phyloP scores from a whole-genome alignment of 495 filamentous ascomycete species.

The Aspergillus baeticus region DNA sequence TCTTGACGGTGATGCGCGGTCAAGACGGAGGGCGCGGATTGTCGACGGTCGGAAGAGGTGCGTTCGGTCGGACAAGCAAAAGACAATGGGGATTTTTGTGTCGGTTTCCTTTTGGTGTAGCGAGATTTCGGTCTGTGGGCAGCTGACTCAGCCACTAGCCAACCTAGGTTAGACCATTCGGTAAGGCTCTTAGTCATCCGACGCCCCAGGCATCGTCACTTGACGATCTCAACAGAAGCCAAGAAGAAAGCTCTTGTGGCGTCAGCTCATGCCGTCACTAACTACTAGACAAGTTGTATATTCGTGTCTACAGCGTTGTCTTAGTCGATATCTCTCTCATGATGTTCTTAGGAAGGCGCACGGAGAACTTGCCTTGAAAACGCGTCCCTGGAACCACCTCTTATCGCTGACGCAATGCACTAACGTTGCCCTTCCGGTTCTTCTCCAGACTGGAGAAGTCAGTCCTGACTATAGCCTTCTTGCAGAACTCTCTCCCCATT shows the following conservation, averaged over 20 bases:
- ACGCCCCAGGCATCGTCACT: background rate
- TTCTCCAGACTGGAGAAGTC: conserved; percentile 1
- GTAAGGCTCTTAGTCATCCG: conserved; percentile 33
- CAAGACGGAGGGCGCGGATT: conserved; percentile 53
- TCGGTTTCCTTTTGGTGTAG: conserved; percentile 33
- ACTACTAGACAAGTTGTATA: no score
- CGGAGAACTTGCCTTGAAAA: no score
- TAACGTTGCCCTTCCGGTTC: background rate
- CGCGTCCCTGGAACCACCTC: no score
- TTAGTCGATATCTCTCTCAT: no score
- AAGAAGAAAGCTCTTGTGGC: no score
- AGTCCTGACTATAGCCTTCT: background rate
- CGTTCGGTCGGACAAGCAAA: conserved; percentile 25
- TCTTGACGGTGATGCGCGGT: conserved; percentile 56
- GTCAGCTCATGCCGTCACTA: no score
- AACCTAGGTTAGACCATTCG: conserved; percentile 9
- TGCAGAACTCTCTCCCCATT: conserved; percentile 4
- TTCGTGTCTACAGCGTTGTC: no score
- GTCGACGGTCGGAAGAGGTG: conserved; percentile 46
- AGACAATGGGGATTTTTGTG: conserved; percentile 30
- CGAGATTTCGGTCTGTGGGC: conserved; percentile 35
- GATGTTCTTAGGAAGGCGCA: no score
- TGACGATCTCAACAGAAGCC: no score
- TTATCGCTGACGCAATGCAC: conserved; percentile 10
- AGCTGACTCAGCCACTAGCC: conserved; percentile 32